Base-by-base conservation (phyloP, 306 rosid species). In the Vachellia collinsii region DNA sequence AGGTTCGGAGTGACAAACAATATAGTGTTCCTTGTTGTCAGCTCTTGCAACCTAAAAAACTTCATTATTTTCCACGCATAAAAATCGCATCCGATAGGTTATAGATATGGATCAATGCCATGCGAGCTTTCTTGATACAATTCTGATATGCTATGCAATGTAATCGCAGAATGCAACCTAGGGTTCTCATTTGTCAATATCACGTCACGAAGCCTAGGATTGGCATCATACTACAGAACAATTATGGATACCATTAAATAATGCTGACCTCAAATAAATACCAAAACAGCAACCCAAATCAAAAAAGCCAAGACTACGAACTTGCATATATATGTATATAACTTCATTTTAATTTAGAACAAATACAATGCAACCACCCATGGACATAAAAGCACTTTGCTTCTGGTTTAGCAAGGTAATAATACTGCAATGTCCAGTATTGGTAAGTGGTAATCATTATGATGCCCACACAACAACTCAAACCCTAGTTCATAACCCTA, bases 401-500 rank as follows among this genome's bases (percentile, higher is more conserved):
- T 54, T 53, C 19, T 53, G 19, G 6, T 53, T 6, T 54, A 56
- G 63, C 34, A 56, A 56, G 4, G 63, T 8, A 54, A 54, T 29
- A 29, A 29, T 29, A 29, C 34, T 29, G 2, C 34, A 29, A 29
- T 29, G 34, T 29, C 20, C 84, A 38, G 42, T 38, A 42, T 8
- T 42, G 46, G 46, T 42, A 7, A 42, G 34, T 29, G 34, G 34
- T 29, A 29, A 29, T 42, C 10, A 42, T 42, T 42, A 1, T 42
- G 85, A 88, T 82, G 3, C 22, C 84, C 82, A 86, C 71, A 76
- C 56, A 41, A 69, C 68, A 71, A 41, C 74, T 72, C 64, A 64
- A 80, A 69, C 66, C 39, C 83, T 46, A 69, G 77, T 38, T 25
- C 70, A 36, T 14, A 29, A 66, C 78, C 69, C 43, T 43, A 17